phyloP scores from a whole-genome alignment of 2,329 filamentous ascomycete species.

The Cyphellophora europaea region DNA sequence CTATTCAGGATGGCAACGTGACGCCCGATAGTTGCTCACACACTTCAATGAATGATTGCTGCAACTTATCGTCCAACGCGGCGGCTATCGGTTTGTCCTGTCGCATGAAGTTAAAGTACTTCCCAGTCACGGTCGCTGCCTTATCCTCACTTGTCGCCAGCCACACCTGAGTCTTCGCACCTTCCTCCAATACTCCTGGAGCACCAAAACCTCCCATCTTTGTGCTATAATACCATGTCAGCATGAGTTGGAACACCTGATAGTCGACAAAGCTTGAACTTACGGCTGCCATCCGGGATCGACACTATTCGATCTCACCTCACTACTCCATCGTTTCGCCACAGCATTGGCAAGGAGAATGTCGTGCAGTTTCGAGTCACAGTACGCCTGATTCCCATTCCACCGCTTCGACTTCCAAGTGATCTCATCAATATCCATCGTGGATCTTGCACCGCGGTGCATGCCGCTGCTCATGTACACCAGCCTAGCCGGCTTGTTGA shows the following conservation, averaged over 20 bases:
- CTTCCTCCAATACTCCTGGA: constrained; percentile 35
- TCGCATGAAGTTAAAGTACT: not conserved
- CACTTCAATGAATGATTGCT: not conserved
- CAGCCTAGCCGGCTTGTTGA: constrained; percentile 40
- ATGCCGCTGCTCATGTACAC: constrained; percentile 44
- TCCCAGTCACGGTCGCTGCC: not conserved
- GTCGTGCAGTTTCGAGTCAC: constrained; percentile 48
- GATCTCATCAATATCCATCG: constrained; percentile 23
- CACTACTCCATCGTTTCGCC: constrained; percentile 34
- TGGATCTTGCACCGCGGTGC: constrained; percentile 39
- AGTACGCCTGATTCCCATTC: constrained; percentile 31
- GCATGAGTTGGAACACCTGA: no score
- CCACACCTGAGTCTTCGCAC: constrained; percentile 37
- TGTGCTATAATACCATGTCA: no score
- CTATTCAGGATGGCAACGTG: not conserved
- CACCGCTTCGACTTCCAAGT: constrained; percentile 1
- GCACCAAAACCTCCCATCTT: constrained; percentile 44
- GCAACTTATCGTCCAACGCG: not conserved
- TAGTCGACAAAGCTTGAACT: no score
- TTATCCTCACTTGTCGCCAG: constrained; percentile 23
- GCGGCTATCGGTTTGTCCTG: not conserved
- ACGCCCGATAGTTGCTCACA: constrained; percentile 1
- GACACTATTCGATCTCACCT: constrained; percentile 37
- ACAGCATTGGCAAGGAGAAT: constrained; percentile 48
- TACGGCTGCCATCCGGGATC: constrained; percentile 47